Base-by-base conservation (phyloP, 768 basidiomycete genomes). In the Mycena kentingensis region DNA sequence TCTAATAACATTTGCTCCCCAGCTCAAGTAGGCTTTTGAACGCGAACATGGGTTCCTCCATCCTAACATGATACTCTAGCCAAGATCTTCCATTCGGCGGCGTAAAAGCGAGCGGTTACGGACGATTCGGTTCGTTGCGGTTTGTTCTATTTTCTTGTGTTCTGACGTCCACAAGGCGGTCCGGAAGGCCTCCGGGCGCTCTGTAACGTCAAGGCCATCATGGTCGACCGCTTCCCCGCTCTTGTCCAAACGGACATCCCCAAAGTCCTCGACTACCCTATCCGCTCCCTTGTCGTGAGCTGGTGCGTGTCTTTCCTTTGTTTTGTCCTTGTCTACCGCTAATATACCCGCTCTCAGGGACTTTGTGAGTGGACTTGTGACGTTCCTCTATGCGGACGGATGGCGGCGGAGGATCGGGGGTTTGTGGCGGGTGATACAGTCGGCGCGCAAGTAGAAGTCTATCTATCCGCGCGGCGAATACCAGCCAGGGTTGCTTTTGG, bases 61-160 rank as follows among this genome's bases (percentile, higher is more conserved):
- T n/a, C n/a, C n/a, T n/a, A n/a, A n/a, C n/a, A n/a, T n/a, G n/a
- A n/a, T n/a, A n/a, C n/a, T n/a, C n/a, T n/a, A 78, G 78, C 65
- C 96, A 99, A 77, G 90, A 93, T 64, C 76, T 96, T 57, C 96
- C 97, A 10, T 99, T 99, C 56, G 97, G 97, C 25, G 97, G 97
- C 32, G 81, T 82, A 38, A 99, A 98, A 69, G 78, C 78, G 26
- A 93, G 90, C 46, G 96, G 96, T 34, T 95, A 96, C 65, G 96
- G 94, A 5, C 83, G 97, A 55, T 97, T 99, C 61, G 91, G 92
- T 87, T 61, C 54, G 80, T 65, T 1, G n/a, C n/a, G n/a, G n/a
- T n/a, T 29, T 50, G 22, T 22, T 43, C 26, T 38, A 41, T 49
- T 42, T 37, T 53, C 51, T 49, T 46, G 56, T 35, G 37, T 31